phyloP scores from a whole-genome alignment of 129 eudicot genomes.

The Sambucus nigra region DNA sequence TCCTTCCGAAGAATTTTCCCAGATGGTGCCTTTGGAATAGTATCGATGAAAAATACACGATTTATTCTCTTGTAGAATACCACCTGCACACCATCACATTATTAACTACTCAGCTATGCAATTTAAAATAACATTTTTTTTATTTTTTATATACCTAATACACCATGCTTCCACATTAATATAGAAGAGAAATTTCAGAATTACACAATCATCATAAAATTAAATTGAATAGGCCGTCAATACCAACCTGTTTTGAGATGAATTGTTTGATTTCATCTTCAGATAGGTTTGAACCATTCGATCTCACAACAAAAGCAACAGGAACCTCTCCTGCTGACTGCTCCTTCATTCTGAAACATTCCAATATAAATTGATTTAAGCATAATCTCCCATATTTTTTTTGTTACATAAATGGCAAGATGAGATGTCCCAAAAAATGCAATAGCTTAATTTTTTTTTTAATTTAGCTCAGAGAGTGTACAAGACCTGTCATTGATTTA shows the following conservation, averaged over 20 bases:
- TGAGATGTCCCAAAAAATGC: no score
- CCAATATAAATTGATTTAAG: neutral
- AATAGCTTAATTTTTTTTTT: no score
- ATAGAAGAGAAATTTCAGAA: neutral
- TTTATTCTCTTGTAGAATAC: constrained; percentile 68
- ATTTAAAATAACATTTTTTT: no score
- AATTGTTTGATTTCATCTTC: constrained; percentile 82
- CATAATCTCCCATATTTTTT: no score
- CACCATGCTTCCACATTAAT: no score
- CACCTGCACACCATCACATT: constrained; percentile 33
- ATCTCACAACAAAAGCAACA: constrained; percentile 77
- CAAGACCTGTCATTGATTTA: no score
- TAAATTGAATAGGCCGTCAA: neutral
- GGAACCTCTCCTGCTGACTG: constrained; percentile 95
- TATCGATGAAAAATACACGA: constrained; percentile 56
- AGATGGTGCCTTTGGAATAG: constrained; percentile 65
- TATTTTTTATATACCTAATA: no score
- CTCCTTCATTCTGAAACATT: constrained; percentile 52
- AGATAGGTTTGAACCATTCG: constrained; percentile 38
- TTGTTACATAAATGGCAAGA: no score
- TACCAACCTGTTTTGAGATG: constrained; percentile 68
- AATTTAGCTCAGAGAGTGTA: no score
- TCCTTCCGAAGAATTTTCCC: constrained; percentile 81
- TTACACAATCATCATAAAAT: neutral
- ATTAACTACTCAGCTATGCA: neutral